These are phyloP conservation scores for Eremochloa ophiuroides DNA, from an alignment of 176 grass and related monocot genomes.

Conservation along the genomic window DNA sequence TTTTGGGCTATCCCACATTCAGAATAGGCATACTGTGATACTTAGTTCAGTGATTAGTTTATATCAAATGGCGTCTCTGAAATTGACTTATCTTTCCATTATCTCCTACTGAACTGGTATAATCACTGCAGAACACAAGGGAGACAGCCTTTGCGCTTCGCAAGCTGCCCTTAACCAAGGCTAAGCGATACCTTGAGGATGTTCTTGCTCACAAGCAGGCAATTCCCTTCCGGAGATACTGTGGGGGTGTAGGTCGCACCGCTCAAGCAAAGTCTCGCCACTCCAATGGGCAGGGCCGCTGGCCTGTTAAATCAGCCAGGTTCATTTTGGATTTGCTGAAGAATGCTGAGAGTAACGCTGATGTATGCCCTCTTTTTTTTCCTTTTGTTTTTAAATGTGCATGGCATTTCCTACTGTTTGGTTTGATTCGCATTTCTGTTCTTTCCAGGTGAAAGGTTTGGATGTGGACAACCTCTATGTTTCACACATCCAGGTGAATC, in stretches of 20 bases:
- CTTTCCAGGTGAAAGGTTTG: slow-evolving; percentile 56
- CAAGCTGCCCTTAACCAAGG: slow-evolving; percentile 59
- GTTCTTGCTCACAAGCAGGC: slow-evolving; percentile 92
- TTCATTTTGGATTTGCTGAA: slow-evolving; percentile 86
- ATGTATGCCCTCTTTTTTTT: slow-evolving; percentile 29
- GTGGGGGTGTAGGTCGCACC: slow-evolving; percentile 72
- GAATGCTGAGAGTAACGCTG: slow-evolving; percentile 83
- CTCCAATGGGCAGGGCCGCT: slow-evolving; percentile 81
- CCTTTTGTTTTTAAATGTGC: neutral
- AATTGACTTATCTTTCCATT: neutral
- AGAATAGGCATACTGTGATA: neutral
- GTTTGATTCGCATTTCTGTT: neutral
- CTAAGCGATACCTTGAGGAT: slow-evolving; percentile 91
- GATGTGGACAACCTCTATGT: slow-evolving; percentile 60
- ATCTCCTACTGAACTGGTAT: neutral
- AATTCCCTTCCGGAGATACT: slow-evolving; percentile 84
- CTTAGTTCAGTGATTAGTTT: neutral
- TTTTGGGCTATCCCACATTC: neutral
- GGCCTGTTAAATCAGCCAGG: slow-evolving; percentile 69
- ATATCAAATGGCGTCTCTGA: neutral
- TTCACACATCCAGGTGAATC: slow-evolving; percentile 75
- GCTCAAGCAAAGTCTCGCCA: slow-evolving; percentile 71
- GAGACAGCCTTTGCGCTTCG: slow-evolving; percentile 75
- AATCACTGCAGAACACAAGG: slow-evolving; percentile 52
- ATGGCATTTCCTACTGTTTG: neutral